These are phyloP conservation scores for Jatropha multifida DNA, from an alignment of 441 rosid genomes.

Conservation along the genomic window DNA sequence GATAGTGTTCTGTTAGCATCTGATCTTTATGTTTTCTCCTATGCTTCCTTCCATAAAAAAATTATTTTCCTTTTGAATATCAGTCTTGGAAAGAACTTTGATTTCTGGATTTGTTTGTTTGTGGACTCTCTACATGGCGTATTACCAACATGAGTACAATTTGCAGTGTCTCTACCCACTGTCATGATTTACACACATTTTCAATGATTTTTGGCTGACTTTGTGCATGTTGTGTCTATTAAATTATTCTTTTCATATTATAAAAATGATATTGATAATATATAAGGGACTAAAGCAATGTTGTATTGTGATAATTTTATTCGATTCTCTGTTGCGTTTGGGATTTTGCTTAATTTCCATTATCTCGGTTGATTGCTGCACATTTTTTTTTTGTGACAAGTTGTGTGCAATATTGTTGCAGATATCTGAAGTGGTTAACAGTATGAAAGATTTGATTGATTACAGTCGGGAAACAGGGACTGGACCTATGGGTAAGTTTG, in stretches of 20 bases:
- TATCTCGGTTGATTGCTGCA: not conserved
- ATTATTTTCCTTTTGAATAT: not conserved
- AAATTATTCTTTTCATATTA: not conserved
- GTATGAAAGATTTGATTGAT: slow-evolving; percentile 99
- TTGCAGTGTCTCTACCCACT: not conserved
- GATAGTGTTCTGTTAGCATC: not conserved
- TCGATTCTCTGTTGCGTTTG: not conserved
- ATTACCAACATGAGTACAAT: not conserved
- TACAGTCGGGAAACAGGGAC: slow-evolving; percentile 83
- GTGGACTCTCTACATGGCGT: not conserved
- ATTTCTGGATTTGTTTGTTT: not conserved
- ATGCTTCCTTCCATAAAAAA: not conserved
- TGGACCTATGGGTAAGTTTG: slow-evolving; percentile 92
- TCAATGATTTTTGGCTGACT: not conserved
- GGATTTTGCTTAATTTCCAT: not conserved
- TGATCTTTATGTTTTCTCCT: not conserved
- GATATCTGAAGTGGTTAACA: slow-evolving; percentile 99
- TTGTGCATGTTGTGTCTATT: not conserved
- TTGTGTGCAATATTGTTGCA: slow-evolving; percentile 33
- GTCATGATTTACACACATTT: not conserved
- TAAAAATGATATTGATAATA: not conserved
- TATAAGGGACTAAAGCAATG: not conserved
- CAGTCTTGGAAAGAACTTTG: not conserved
- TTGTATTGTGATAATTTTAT: not conserved
- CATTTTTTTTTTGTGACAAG: not conserved